A percentile compares a stretch with the other conserved stretches of the same genome.
These are phyloP conservation scores for Pythium utonaiense DNA, from an alignment of 352 stramenopile species.

Conservation along the genomic window DNA sequence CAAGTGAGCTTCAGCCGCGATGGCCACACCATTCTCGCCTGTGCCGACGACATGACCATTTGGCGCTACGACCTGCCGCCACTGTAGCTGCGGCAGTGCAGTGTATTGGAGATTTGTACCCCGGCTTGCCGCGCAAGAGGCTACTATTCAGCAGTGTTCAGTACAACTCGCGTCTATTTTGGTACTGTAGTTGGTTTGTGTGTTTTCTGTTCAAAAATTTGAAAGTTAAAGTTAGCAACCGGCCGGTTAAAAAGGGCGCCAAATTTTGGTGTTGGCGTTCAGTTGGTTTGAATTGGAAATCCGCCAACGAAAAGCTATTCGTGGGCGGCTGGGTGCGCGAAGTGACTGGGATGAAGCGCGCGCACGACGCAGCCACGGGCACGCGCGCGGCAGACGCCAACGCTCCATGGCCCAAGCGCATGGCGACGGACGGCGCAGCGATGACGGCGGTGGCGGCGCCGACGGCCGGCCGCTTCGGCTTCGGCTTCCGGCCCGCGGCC, in stretches of 20 bases:
- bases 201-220: conserved; percentile 29
- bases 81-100: too few species aligned
- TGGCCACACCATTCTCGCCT: conserved; percentile 64
- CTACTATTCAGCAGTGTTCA: not conserved
- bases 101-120: not conserved
- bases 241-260: conserved; percentile 15
- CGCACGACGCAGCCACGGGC: not conserved
- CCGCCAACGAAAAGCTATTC: not conserved
- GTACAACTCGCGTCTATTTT: conserved; percentile 5
- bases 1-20: conserved; percentile 78
- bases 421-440: conserved; percentile 9
- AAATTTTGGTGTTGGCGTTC: conserved; percentile 8
- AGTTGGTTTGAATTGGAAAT: not conserved
- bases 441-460: conserved; percentile 4
- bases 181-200: not conserved
- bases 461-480: conserved; percentile 27
- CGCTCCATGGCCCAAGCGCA: conserved; percentile 17
- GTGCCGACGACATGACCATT: conserved; percentile 69
- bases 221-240: conserved; percentile 24
- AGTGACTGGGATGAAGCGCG: conserved; percentile 21
- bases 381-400: conserved; percentile 7
- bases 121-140: not conserved
- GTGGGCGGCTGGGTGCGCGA: too few species aligned
- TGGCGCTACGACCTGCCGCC: conserved; percentile 65
- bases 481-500: conserved; percentile 28